Evolutionary conservation across 176 grass and related monocot species (phyloP).

Genomic region (Juncus inflexus): DNA sequence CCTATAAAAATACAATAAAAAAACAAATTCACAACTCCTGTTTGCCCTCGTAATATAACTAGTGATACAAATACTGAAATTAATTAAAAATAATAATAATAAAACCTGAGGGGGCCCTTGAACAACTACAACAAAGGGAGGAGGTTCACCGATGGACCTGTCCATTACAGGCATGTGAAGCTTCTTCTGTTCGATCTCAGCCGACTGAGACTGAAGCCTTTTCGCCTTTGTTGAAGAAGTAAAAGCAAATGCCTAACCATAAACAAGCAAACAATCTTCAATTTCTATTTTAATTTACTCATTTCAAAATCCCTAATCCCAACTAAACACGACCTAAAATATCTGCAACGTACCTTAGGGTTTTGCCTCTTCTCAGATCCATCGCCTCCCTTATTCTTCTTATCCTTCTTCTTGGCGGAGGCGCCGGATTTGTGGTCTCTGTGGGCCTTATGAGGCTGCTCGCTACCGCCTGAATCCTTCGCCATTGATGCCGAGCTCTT

Average conservation of each 20-base stretch:
- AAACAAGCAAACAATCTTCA: conserved; percentile 14
- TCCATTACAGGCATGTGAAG: conserved; percentile 86
- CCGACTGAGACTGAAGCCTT: conserved; percentile 58
- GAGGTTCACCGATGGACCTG: conserved; percentile 64
- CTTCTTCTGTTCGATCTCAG: conserved; percentile 74
- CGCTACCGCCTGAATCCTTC: conserved; percentile 29
- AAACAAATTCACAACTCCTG: conserved; percentile 2
- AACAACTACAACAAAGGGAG: conserved; percentile 94
- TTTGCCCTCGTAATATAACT: no score
- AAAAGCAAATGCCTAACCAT: conserved; percentile 86
- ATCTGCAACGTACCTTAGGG: conserved; percentile 63
- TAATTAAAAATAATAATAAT: conserved; percentile 9
- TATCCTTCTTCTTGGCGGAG: conserved; percentile 62
- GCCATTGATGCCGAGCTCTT: conserved; percentile 34
- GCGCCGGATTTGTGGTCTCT: conserved; percentile 66
- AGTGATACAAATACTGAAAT: background rate
- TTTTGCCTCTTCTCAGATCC: conserved; percentile 49
- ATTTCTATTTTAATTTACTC: conserved; percentile 3
- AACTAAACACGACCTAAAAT: background rate
- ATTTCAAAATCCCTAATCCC: background rate
- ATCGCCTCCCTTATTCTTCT: conserved; percentile 36
- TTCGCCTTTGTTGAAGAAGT: conserved; percentile 82
- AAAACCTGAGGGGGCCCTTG: conserved; percentile 84
- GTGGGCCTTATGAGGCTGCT: conserved; percentile 77
- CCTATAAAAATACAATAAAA: conserved; percentile 35